Evolutionary conservation across 2,329 filamentous ascomycete species (phyloP).

Genomic region (Colletotrichum liriopes): DNA sequence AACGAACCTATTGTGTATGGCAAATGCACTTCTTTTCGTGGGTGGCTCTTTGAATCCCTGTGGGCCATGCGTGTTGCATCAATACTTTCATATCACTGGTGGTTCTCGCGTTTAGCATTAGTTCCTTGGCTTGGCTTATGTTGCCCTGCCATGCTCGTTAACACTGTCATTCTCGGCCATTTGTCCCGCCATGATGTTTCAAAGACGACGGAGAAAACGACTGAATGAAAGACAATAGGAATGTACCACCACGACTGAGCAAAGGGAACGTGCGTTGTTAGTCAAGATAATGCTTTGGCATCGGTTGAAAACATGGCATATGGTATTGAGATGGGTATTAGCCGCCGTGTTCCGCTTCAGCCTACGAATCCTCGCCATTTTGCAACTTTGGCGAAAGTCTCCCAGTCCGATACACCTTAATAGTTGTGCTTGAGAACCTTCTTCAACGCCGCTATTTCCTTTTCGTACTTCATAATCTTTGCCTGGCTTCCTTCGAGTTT

Average conservation of each 20-base stretch:
- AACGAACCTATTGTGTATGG: neutral
- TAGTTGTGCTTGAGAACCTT: slow-evolving; percentile 70
- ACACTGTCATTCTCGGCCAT: no score
- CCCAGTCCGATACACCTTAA: neutral
- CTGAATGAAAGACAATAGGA: neutral
- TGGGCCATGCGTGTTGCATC: no score
- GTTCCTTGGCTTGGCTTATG: neutral
- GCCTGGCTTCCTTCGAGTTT: slow-evolving; percentile 83
- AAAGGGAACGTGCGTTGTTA: neutral
- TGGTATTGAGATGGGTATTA: slow-evolving; percentile 19
- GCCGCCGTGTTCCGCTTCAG: neutral
- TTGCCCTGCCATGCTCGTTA: neutral
- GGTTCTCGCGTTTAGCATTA: neutral
- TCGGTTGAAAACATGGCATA: neutral
- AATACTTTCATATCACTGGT: no score
- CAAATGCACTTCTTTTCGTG: neutral
- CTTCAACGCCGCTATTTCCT: slow-evolving; percentile 80
- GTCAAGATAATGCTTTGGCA: neutral
- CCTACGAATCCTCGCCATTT: neutral
- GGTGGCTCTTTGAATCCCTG: no score
- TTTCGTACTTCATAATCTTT: slow-evolving; percentile 82
- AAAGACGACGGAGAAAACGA: neutral
- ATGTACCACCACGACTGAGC: neutral
- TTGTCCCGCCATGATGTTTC: no score
- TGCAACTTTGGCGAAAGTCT: neutral